Conservation (phyloP, 768 basidiomycete genomes). For the Tylopilus felleus region DNA sequence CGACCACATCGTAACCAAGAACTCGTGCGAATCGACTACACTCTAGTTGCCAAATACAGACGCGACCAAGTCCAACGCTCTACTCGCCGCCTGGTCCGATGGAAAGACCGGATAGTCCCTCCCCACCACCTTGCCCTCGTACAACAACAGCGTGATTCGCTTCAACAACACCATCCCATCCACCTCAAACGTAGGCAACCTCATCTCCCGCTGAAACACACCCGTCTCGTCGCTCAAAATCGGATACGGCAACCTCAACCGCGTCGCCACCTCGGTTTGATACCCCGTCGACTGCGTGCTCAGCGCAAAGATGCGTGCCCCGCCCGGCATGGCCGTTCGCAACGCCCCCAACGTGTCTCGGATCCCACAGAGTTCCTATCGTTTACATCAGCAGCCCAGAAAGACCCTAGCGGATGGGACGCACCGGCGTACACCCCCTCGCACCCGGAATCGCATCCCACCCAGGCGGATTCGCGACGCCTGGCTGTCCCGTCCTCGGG, state of each 20-base stretch:
- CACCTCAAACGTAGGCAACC: constrained; percentile 21
- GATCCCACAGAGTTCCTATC: constrained; percentile 20
- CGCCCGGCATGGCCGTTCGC: background rate
- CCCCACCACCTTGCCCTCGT: constrained; percentile 9
- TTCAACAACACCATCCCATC: constrained; percentile 5
- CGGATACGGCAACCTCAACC: constrained; percentile 13
- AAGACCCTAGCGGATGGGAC: too few relatives aligned
- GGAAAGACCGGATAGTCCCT: background rate
- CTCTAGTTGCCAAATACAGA: constrained; percentile 4
- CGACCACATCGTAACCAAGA: constrained; percentile 22
- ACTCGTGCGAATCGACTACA: too few relatives aligned
- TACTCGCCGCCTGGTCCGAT: constrained; percentile 16
- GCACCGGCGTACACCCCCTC: constrained; percentile 24
- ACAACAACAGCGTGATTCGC: constrained; percentile 18
- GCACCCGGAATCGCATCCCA: constrained; percentile 26
- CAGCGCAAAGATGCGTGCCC: constrained; percentile 13
- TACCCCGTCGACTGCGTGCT: constrained; percentile 20
- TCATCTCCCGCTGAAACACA: constrained; percentile 4
- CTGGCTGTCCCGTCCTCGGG: constrained; percentile 19
- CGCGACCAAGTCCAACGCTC: background rate
- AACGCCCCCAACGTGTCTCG: constrained; percentile 11
- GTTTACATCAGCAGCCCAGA: background rate
- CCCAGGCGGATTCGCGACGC: constrained; percentile 8
- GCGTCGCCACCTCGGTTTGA: constrained; percentile 17
- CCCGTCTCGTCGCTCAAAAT: constrained; percentile 19